Base-by-base conservation (phyloP, 805 yeast species). In the Candida chilensis region DNA sequence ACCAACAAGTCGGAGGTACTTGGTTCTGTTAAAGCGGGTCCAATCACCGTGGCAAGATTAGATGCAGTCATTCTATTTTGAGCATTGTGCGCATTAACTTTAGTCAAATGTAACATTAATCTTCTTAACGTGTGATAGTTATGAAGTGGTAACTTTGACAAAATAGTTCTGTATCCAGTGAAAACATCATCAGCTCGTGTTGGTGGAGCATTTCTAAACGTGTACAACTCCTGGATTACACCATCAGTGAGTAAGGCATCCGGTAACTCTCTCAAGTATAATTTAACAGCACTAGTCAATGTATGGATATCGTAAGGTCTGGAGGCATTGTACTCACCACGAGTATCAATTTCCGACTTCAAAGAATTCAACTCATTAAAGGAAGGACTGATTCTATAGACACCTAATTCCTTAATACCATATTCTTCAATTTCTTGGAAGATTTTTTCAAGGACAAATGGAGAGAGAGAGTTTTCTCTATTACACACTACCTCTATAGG, bases 381-480 rank as follows among this genome's bases (percentile, higher is more conserved):
- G 0, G 77, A 68, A 0, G 77, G 67, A 45, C 75, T 67, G 37
- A 71, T 72, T 50, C 97, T 74, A 51, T 90, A 90, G 10, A 90
- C 63, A 12, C 97, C 97, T 32, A 85, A 83, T 48, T 88, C 96
- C 40, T 85, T 87, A 17, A 90, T 50, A 1, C 97, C 96, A 32
- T 88, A 72, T n/a, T 64, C 55, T 51, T 90, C 97, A 39, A 90
- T 82, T 41, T 80, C 92, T 27, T 66, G 66, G 40, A 87, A 64
- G 27, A 90, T 55, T 33, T 67, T 66, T 20, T 67, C 74, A 33
- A 88, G 74, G 26, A 88, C 71, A 5, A 48, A 54, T 1, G 97
- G 97, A 19, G 77, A 58, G 2, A 54, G 37, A 0, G 74, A 55
- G 7, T 69, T 58, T 40, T 86, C 95, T 30, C 95, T 64, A 32